phyloP scores from a whole-genome alignment of 2,329 filamentous ascomycete species.

The Penicillium sclerotigenum region DNA sequence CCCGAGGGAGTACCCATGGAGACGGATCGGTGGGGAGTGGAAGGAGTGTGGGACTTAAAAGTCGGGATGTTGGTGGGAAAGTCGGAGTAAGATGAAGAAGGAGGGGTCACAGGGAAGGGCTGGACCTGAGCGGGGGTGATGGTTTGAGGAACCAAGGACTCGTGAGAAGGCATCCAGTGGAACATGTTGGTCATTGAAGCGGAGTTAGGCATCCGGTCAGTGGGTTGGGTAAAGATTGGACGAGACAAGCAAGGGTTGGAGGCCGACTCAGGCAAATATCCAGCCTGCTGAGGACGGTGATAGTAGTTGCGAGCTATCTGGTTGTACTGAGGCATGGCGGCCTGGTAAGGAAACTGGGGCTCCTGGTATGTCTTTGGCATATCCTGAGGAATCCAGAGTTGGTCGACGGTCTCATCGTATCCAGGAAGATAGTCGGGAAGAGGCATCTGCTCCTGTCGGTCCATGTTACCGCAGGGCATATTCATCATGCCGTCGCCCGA shows the following conservation, averaged over 20 bases:
- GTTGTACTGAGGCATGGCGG: conserved; percentile 35
- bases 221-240: conserved; percentile 37
- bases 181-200: conserved; percentile 40
- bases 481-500: conserved; percentile 35
- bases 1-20: conserved; percentile 37
- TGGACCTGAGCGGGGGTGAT: conserved; percentile 35
- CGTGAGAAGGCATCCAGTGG: conserved; percentile 35
- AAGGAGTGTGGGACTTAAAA: conserved; percentile 37
- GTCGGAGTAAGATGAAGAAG: conserved; percentile 38
- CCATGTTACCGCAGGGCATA: conserved; percentile 34
- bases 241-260: conserved; percentile 41
- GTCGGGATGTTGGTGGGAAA: conserved; percentile 34
- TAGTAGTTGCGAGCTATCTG: conserved; percentile 37
- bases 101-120: conserved; percentile 35
- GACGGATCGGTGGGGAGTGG: conserved; percentile 36
- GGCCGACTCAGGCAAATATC: conserved; percentile 38
- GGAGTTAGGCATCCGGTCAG: conserved; percentile 33
- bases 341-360: conserved; percentile 33
- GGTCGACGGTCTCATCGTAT: conserved; percentile 39
- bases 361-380: conserved; percentile 37
- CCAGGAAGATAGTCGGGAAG: conserved; percentile 37
- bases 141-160: conserved; percentile 36
- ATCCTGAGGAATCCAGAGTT: conserved; percentile 38
- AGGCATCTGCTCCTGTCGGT: conserved; percentile 34
- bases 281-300: conserved; percentile 30